Conservation (phyloP, 352 stramenopile genomes). For the Achlya hypogyna region DNA sequence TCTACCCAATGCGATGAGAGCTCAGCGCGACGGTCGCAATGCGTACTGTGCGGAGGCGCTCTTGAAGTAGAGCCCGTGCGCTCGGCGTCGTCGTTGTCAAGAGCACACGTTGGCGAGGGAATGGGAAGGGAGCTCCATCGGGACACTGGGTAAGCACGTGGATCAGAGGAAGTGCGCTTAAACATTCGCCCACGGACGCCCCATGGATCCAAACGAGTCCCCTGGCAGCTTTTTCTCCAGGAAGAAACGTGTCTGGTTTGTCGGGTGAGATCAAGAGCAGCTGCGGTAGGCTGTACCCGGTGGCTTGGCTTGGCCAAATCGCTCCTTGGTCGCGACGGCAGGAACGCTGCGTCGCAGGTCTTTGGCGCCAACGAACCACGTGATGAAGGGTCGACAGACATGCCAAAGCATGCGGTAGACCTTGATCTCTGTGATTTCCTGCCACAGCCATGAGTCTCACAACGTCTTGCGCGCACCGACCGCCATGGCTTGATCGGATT, state of each 20-base stretch:
- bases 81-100: slow-evolving; percentile 60
- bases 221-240: background rate
- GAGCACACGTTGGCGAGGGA: slow-evolving; percentile 31
- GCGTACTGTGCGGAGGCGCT: slow-evolving; percentile 1
- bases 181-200: slow-evolving; percentile 60
- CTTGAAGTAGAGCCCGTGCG: slow-evolving; percentile 36
- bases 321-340: slow-evolving; percentile 31
- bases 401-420: slow-evolving; percentile 49
- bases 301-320: slow-evolving; percentile 33
- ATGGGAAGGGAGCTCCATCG: slow-evolving; percentile 8
- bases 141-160: slow-evolving; percentile 29
- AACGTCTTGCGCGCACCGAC: background rate
- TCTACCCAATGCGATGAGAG: slow-evolving; percentile 19
- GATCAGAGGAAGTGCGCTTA: slow-evolving; percentile 56
- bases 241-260: slow-evolving; percentile 12
- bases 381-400: slow-evolving; percentile 38
- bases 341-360: slow-evolving; percentile 33
- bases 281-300: too few relatives aligned
- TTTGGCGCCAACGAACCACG: slow-evolving; percentile 45
- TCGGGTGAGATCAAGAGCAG: too few relatives aligned
- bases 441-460: background rate
- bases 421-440: slow-evolving; percentile 3
- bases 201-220: slow-evolving; percentile 58
- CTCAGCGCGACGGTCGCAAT: background rate
- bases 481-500: background rate